Conservation (phyloP, 306 rosid genomes). For the Cucumis hystrix region DNA sequence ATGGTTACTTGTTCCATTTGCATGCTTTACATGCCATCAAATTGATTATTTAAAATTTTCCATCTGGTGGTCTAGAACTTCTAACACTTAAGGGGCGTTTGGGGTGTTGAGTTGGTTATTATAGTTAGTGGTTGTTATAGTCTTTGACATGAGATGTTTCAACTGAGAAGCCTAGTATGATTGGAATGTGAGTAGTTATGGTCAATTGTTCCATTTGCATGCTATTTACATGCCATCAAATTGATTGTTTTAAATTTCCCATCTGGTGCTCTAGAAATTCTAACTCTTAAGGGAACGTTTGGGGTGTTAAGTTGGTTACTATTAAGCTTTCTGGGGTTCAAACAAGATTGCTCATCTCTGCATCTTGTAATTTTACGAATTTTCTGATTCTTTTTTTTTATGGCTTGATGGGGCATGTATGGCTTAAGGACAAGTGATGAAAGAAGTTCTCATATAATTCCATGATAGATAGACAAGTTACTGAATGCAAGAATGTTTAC, state of each 20-base stretch:
- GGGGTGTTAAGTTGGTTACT: neutral
- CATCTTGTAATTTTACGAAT: neutral
- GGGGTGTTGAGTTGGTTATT: neutral
- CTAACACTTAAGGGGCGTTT: neutral
- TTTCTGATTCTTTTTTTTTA: neutral
- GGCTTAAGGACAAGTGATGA: neutral
- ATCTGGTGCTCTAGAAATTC: neutral
- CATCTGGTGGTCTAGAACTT: neutral
- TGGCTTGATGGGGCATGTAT: neutral
- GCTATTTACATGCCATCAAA: neutral
- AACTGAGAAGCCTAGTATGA: conserved; percentile 85
- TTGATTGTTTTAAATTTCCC: neutral
- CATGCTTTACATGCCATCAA: neutral
- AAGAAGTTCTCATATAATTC: neutral
- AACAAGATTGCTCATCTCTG: neutral
- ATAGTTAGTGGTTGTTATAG: neutral
- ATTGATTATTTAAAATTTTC: neutral
- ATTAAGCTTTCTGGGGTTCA: neutral
- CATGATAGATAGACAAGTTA: neutral
- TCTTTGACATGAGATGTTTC: conserved; percentile 90
- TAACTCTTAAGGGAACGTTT: no score
- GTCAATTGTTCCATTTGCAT: neutral
- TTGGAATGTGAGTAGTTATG: conserved; percentile 81
- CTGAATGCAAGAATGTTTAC: neutral
- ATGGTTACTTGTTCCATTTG: conserved; percentile 6